phyloP scores from a whole-genome alignment of 2,329 filamentous ascomycete genomes.

The Epicoccum sorghinum region DNA sequence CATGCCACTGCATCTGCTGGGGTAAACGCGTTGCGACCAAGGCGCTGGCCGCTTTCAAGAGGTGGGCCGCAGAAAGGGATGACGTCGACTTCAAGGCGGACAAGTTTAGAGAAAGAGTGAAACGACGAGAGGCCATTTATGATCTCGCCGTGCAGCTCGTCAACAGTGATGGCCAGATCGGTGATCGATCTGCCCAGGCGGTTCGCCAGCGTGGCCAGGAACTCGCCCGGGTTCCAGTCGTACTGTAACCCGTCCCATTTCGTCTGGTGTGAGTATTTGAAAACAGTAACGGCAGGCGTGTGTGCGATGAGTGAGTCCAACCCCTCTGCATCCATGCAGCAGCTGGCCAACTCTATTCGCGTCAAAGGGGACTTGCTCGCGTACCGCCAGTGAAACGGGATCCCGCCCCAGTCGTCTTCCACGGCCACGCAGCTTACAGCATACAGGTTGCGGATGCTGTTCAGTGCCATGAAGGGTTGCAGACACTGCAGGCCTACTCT shows the following conservation, averaged over 20 bases:
- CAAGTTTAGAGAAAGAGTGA: conserved; percentile 29
- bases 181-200: conserved; percentile 31
- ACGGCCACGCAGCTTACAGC: conserved; percentile 40
- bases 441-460: conserved; percentile 36
- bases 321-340: conserved; percentile 41
- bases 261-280: conserved; percentile 44
- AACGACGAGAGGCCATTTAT: conserved; percentile 42
- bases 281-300: conserved; percentile 33
- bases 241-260: conserved; percentile 41
- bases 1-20: conserved; percentile 32
- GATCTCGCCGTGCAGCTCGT: conserved; percentile 38
- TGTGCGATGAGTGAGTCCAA: conserved; percentile 31
- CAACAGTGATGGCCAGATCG: conserved; percentile 42
- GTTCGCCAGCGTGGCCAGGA: conserved; percentile 32
- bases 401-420: conserved; percentile 39
- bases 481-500: conserved; percentile 36
- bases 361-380: conserved; percentile 32
- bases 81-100: conserved; percentile 40
- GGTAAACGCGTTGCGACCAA: conserved; percentile 23
- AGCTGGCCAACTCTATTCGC: conserved; percentile 38
- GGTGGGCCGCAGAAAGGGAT: conserved; percentile 42
- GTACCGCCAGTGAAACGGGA: conserved; percentile 36
- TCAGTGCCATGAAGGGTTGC: conserved; percentile 35
- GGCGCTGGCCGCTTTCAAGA: conserved; percentile 41
- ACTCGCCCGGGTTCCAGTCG: conserved; percentile 45